phyloP scores from a whole-genome alignment of 148 eudicot genomes.

The Spergularia bocconei region DNA sequence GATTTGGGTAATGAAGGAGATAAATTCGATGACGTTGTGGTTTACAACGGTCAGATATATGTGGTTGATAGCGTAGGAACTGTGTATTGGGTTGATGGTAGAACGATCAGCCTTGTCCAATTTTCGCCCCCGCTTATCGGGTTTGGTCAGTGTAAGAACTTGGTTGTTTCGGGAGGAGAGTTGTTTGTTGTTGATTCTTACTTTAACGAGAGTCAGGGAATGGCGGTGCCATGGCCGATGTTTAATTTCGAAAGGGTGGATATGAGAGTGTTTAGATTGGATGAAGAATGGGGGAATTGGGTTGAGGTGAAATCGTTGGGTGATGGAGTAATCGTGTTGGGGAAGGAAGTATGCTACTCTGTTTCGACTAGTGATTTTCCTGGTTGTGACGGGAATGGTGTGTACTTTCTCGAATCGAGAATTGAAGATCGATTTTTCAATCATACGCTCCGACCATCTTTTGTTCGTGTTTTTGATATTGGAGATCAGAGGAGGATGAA shows the following conservation, averaged over 20 bases:
- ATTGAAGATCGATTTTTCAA: neutral
- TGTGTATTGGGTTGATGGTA: slow-evolving; percentile 21
- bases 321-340: slow-evolving; percentile 17
- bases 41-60: slow-evolving; percentile 6
- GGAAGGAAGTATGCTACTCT: slow-evolving; percentile 5
- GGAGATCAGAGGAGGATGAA: slow-evolving; percentile 9
- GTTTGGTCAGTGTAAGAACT: slow-evolving; percentile 14
- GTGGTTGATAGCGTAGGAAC: slow-evolving; percentile 16
- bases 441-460: neutral
- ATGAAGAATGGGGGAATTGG: slow-evolving; percentile 29
- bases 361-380: slow-evolving; percentile 10
- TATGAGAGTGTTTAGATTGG: slow-evolving; percentile 19
- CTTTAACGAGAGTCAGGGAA: neutral
- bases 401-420: slow-evolving; percentile 5
- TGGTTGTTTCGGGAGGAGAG: slow-evolving; percentile 10
- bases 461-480: slow-evolving; percentile 15
- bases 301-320: slow-evolving; percentile 18
- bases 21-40: slow-evolving; percentile 11
- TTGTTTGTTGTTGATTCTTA: slow-evolving; percentile 20
- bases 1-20: slow-evolving; percentile 6
- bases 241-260: slow-evolving; percentile 1
- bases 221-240: too few relatives aligned
- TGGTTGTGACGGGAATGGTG: slow-evolving; percentile 16
- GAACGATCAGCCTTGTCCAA: slow-evolving; percentile 10
- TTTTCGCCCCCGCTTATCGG: slow-evolving; percentile 22